Evolutionary conservation across 2,329 filamentous ascomycete species (phyloP).

Genomic region (Hirsutella thompsonii): DNA sequence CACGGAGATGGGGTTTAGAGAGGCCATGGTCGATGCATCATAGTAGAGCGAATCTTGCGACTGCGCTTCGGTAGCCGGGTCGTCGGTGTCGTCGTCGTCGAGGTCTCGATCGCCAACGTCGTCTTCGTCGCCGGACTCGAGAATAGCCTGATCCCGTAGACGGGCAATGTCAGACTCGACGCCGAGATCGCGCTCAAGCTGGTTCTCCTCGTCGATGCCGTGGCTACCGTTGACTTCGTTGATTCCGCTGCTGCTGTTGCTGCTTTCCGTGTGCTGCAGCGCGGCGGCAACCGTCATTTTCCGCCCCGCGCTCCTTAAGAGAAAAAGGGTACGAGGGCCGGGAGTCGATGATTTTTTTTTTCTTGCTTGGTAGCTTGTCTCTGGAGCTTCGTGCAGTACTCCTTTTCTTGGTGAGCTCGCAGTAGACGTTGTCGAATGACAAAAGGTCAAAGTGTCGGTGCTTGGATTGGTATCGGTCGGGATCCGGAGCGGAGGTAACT

Average conservation of each 20-base stretch:
- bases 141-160: not conserved
- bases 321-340: no score
- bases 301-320: no score
- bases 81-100: not conserved
- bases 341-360: no score
- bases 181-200: not conserved
- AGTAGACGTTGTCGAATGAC: no score
- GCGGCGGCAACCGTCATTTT: not conserved
- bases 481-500: no score
- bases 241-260: not conserved
- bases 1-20: constrained; percentile 38
- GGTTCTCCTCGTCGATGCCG: not conserved
- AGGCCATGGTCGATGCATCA: constrained; percentile 44
- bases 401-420: no score
- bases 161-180: not conserved
- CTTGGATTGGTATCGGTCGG: no score
- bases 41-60: constrained; percentile 38
- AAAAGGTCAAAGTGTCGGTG: no score
- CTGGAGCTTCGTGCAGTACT: no score
- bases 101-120: constrained; percentile 1
- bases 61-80: constrained; percentile 1
- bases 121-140: constrained; percentile 11
- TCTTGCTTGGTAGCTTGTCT: no score
- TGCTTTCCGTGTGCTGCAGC: no score
- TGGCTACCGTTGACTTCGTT: not conserved